phyloP scores from a whole-genome alignment of 2,329 filamentous ascomycete species.

The Ascochyta rabiei region DNA sequence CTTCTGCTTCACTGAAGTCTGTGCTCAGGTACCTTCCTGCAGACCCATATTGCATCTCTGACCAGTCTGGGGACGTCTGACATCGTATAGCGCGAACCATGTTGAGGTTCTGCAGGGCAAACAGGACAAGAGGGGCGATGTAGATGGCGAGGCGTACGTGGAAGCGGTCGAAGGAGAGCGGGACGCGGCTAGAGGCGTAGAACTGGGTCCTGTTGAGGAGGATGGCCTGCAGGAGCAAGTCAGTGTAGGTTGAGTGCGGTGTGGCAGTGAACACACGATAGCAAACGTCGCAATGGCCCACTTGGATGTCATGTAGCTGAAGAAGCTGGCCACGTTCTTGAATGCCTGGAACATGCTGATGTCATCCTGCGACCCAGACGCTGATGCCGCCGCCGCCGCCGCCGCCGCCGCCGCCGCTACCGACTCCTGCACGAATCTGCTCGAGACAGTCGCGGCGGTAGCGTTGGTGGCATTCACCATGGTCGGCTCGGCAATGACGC shows the following conservation, averaged over 20 bases:
- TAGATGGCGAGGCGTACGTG: slow-evolving; percentile 47
- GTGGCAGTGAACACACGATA: slow-evolving; percentile 58
- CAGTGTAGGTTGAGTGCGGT: background rate
- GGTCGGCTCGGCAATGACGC: slow-evolving; percentile 66
- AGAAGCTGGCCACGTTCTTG: slow-evolving; percentile 81
- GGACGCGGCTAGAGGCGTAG: slow-evolving; percentile 85
- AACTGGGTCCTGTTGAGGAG: slow-evolving; percentile 91
- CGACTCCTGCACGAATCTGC: slow-evolving; percentile 51
- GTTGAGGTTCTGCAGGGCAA: slow-evolving; percentile 65
- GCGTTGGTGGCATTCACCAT: slow-evolving; percentile 51
- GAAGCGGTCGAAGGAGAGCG: slow-evolving; percentile 76
- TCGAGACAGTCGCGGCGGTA: slow-evolving; percentile 46
- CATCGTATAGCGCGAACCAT: slow-evolving; percentile 88
- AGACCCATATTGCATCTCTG: slow-evolving; percentile 55
- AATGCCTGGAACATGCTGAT: slow-evolving; percentile 57
- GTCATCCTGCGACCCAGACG: slow-evolving; percentile 38
- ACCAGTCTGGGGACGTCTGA: slow-evolving; percentile 68
- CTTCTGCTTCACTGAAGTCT: slow-evolving; percentile 64
- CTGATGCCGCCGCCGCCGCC: slow-evolving; percentile 40
- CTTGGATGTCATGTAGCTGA: slow-evolving; percentile 70
- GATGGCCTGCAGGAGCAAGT: slow-evolving; percentile 64
- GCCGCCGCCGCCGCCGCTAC: slow-evolving; percentile 52
- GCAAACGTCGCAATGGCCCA: slow-evolving; percentile 90
- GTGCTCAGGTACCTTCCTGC: slow-evolving; percentile 50
- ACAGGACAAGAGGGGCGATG: slow-evolving; percentile 39